These are phyloP conservation scores for Thalassiosira profunda DNA, from an alignment of 108 stramenopile genomes.

Conservation along the genomic window DNA sequence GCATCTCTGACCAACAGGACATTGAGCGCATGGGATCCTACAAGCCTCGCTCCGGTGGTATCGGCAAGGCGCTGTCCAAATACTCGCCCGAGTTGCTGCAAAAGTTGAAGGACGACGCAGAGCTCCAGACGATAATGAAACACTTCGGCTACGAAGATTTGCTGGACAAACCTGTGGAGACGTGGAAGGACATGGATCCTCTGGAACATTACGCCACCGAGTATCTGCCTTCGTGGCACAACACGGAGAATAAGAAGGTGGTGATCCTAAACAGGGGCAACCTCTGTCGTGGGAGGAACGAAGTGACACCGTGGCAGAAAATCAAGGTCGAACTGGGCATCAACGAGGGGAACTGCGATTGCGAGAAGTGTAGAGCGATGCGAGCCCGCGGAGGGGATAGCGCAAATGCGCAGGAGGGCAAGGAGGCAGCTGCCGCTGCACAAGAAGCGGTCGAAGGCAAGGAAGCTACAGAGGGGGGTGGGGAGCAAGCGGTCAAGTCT, in stretches of 20 bases:
- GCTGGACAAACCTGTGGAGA: slow-evolving; percentile 45
- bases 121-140: slow-evolving; percentile 34
- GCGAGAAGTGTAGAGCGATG: slow-evolving; percentile 24
- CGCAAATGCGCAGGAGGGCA: neutral
- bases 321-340: slow-evolving; percentile 41
- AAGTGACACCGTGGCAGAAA: slow-evolving; percentile 23
- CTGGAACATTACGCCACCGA: slow-evolving; percentile 44
- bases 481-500: too few species aligned
- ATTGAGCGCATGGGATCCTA: slow-evolving; percentile 72
- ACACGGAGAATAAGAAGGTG: neutral
- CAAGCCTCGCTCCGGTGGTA: slow-evolving; percentile 74
- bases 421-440: neutral
- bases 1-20: slow-evolving; percentile 59
- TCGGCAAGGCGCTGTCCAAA: slow-evolving; percentile 61
- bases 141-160: slow-evolving; percentile 60
- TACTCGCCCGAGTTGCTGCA: slow-evolving; percentile 61
- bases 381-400: neutral
- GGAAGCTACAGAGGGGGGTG: too few species aligned
- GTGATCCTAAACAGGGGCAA: slow-evolving; percentile 17
- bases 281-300: slow-evolving; percentile 15
- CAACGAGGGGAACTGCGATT: slow-evolving; percentile 25
- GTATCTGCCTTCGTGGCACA: neutral
- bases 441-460: too few species aligned
- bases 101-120: slow-evolving; percentile 46
- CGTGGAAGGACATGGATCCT: slow-evolving; percentile 52